phyloP scores from a whole-genome alignment of 1,284 basidiomycete genomes.

The Cryptococcus depauperatus region DNA sequence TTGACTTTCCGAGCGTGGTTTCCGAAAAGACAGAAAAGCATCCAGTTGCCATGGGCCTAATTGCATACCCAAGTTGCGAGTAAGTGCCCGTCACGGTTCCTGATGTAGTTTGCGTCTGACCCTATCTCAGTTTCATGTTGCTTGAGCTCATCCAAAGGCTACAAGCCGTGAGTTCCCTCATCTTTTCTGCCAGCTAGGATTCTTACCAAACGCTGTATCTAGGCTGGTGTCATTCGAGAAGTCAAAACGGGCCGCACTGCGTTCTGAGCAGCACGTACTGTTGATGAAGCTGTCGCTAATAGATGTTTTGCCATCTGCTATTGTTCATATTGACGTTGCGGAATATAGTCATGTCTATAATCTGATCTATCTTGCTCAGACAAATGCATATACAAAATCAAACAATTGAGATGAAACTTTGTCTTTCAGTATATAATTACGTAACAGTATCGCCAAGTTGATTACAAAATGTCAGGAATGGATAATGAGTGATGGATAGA shows the following conservation, averaged over 20 bases:
- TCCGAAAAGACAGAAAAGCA: slow-evolving; percentile 42
- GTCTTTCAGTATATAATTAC: no score
- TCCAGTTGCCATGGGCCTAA: slow-evolving; percentile 45
- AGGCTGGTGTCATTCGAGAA: slow-evolving; percentile 14
- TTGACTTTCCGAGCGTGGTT: slow-evolving; percentile 43
- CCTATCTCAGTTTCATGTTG: slow-evolving; percentile 18
- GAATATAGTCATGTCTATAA: no score
- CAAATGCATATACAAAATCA: no score
- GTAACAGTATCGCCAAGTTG: no score
- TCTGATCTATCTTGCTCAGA: no score
- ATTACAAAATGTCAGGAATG: no score
- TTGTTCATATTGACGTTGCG: no score
- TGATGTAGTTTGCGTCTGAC: not conserved
- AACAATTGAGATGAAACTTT: no score
- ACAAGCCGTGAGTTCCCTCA: slow-evolving; percentile 7
- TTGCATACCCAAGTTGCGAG: slow-evolving; percentile 46
- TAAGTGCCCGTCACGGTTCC: slow-evolving; percentile 35
- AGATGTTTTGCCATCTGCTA: no score
- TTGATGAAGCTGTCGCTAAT: no score
- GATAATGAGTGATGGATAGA: no score
- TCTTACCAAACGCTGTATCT: not conserved
- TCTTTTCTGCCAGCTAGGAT: not conserved
- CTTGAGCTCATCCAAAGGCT: slow-evolving; percentile 15
- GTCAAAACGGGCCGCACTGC: slow-evolving; percentile 17
- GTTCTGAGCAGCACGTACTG: no score